Percentiles rank a stretch among this genome's conserved stretches.
phyloP scores from a whole-genome alignment of 192 early-diverging fungal species.

The Coemansia sp. region DNA sequence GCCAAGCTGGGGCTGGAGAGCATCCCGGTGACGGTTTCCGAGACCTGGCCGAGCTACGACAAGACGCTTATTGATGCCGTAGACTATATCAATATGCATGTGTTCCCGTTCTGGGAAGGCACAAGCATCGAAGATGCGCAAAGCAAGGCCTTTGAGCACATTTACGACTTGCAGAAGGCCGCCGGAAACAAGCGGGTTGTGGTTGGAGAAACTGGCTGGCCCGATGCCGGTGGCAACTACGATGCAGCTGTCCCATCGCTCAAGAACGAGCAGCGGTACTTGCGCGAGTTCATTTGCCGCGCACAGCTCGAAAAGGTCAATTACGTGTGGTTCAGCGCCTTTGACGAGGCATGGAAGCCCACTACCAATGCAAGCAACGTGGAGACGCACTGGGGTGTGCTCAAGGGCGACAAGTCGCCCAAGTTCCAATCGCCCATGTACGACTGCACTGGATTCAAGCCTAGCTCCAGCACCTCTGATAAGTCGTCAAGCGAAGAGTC shows the following conservation, averaged over 20 bases:
- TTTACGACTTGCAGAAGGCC: conserved; percentile 43
- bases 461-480: conserved; percentile 14
- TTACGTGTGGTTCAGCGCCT: conserved; percentile 67
- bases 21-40: conserved; percentile 44
- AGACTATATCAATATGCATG: conserved; percentile 63
- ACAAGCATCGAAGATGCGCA: conserved; percentile 46
- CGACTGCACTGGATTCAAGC: conserved; percentile 48
- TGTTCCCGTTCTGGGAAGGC: conserved; percentile 70
- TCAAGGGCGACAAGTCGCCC: conserved; percentile 47
- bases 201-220: conserved; percentile 73
- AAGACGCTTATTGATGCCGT: conserved; percentile 52
- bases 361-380: conserved; percentile 53
- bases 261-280: conserved; percentile 60
- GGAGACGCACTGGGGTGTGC: conserved; percentile 54
- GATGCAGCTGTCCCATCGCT: conserved; percentile 56
- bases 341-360: conserved; percentile 69
- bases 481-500: background rate
- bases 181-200: conserved; percentile 56
- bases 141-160: conserved; percentile 57
- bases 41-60: conserved; percentile 53
- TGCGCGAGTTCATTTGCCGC: conserved; percentile 59
- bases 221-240: conserved; percentile 51
- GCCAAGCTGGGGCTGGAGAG: conserved; percentile 31
- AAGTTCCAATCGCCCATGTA: conserved; percentile 47
- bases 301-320: conserved; percentile 56